phyloP scores from a whole-genome alignment of 768 basidiomycete species.

The Macrocybe gigantea region DNA sequence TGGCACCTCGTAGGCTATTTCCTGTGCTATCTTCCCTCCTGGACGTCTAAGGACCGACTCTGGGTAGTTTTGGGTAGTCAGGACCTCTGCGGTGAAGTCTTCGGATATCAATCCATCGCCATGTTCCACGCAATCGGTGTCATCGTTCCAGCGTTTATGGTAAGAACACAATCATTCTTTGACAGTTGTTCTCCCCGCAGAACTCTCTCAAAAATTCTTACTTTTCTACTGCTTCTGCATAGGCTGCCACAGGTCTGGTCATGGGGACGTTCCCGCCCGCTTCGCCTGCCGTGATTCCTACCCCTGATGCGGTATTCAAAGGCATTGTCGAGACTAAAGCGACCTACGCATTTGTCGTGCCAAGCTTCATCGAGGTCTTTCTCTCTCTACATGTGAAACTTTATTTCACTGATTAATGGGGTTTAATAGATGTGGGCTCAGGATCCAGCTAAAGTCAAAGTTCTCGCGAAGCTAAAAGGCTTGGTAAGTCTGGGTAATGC shows the following conservation, averaged over 20 bases:
- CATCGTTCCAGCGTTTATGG: slow-evolving; percentile 1
- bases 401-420: background rate
- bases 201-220: background rate
- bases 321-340: slow-evolving; percentile 4
- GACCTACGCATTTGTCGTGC: slow-evolving; percentile 8
- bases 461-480: slow-evolving; percentile 11
- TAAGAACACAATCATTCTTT: background rate
- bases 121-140: slow-evolving; percentile 6
- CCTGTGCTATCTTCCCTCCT: too few relatives aligned
- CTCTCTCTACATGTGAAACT: too few relatives aligned
- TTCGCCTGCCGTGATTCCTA: slow-evolving; percentile 9
- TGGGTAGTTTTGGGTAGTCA: slow-evolving; percentile 3
- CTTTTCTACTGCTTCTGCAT: background rate
- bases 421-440: slow-evolving; percentile 16
- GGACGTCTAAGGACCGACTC: background rate
- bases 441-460: slow-evolving; percentile 9
- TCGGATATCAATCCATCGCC: slow-evolving; percentile 2
- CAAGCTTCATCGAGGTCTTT: slow-evolving; percentile 17
- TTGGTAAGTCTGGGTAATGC: slow-evolving; percentile 8
- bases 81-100: slow-evolving; percentile 1
- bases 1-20: slow-evolving; percentile 10
- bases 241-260: slow-evolving; percentile 4
- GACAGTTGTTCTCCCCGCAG: too few relatives aligned
- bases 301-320: slow-evolving; percentile 11
- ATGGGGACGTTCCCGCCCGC: slow-evolving; percentile 5